Evolutionary conservation across 306 rosid genomes (phyloP), one percentile per base, ranked within the genome.

Genomic region (Spatholobus suberectus): DNA sequence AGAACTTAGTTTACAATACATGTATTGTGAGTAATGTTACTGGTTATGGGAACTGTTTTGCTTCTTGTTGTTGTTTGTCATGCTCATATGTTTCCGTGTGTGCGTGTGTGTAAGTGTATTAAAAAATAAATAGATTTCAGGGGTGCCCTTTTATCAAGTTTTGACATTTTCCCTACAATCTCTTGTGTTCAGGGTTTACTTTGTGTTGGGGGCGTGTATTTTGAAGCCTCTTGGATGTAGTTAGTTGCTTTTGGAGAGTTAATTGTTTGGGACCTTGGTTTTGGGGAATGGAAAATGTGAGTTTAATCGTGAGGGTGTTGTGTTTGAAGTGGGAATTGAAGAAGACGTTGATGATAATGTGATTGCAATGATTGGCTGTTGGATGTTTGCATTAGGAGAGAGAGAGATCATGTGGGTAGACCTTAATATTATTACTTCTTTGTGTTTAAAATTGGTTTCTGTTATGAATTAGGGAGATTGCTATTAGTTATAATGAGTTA

Each of bases 101-200:
- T 15, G n/a, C 61, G 46, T 55, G 8, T 38, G 68, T 24, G 55
- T 20, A 7, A 74, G 57, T 76, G 38, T 24, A 4, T 1, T 12
- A 6, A 65, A 62, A 62, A 62, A 13, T 13, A 5, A 61, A 61
- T n/a, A n/a, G n/a, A 26, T 46, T 17, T n/a, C n/a, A 40, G 27
- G 58, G 51, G 17, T 75, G 46, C 69, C 54, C 78, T 75, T 85
- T 80, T 57, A 6, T 6, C 52, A 67, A 68, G 35, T 20, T 68
- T 49, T 46, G 23, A 26, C 5, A 52, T 74, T 54, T 68, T 55
- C 8, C 29, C 14, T 15, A 2, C 7, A 54, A 54, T 66, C 35
- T 41, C 1, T 63, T 17, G 32, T 75, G 14, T 61, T 35, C 1
- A 0, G 29, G 24, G 15, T 34, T 46, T 20, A 0, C 24, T 49